A percentile compares a stretch with the other conserved stretches of the same genome.
phyloP scores from a whole-genome alignment of 2,329 filamentous ascomycete species.

The Fusarium siculi region DNA sequence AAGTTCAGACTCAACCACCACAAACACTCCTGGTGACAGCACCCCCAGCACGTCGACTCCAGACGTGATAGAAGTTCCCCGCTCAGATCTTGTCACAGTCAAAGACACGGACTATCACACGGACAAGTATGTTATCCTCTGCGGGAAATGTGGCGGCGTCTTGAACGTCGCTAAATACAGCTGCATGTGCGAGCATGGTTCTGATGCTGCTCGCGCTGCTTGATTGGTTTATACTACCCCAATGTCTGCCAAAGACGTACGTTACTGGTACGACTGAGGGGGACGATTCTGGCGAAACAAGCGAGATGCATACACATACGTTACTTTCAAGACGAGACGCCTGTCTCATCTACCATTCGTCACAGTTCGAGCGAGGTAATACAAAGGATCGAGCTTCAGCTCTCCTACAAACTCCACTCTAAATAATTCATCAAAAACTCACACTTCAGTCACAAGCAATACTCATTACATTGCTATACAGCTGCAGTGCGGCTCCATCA shows the following conservation, averaged over 20 bases:
- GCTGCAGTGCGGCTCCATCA: neutral
- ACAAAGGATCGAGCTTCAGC: neutral
- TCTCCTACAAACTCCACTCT: neutral
- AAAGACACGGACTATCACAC: slow-evolving; percentile 17
- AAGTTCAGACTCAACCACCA: neutral
- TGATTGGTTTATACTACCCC: neutral
- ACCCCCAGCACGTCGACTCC: slow-evolving; percentile 5
- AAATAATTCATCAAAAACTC: neutral
- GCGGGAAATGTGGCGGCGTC: slow-evolving; percentile 24
- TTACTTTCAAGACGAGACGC: neutral
- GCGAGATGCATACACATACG: neutral
- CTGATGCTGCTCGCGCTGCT: slow-evolving; percentile 22
- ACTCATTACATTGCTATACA: neutral
- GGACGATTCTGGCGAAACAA: neutral
- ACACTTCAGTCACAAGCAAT: neutral
- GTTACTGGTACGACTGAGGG: no score
- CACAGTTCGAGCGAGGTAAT: neutral
- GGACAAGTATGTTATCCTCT: slow-evolving; percentile 13
- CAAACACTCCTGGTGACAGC: neutral
- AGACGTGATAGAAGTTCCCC: slow-evolving; percentile 21
- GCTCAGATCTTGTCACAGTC: slow-evolving; percentile 14
- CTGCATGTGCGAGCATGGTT: slow-evolving; percentile 16
- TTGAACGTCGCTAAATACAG: slow-evolving; percentile 15
- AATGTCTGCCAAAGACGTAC: neutral
- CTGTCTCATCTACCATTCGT: neutral